Evolutionary conservation across 495 filamentous ascomycete species (phyloP).

Genomic region (Thermochaetoides thermophila): DNA sequence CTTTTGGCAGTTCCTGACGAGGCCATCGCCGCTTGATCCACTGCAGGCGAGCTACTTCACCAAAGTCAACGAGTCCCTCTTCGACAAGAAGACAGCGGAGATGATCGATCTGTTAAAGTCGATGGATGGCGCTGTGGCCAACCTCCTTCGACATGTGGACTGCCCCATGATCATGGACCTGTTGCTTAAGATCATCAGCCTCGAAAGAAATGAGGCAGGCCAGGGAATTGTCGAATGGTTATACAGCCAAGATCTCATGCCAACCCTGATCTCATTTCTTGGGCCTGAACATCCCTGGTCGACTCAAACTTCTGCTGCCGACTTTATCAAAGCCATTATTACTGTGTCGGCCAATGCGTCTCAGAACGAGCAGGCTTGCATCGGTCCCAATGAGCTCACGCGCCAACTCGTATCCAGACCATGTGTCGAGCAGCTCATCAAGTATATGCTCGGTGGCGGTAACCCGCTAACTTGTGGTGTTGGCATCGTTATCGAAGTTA

Average conservation of each 20-base stretch:
- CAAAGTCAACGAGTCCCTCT: conserved; percentile 89
- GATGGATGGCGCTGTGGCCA: conserved; percentile 61
- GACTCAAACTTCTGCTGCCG: conserved; percentile 90
- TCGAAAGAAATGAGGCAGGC: conserved; percentile 84
- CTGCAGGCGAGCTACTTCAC: conserved; percentile 96
- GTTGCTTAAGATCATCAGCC: conserved; percentile 88
- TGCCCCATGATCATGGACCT: conserved; percentile 99
- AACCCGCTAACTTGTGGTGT: conserved; percentile 94
- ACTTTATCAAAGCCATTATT: conserved; percentile 97
- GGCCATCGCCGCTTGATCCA: conserved; percentile 67
- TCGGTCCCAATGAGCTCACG: conserved; percentile 93
- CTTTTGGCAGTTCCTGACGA: conserved; percentile 84
- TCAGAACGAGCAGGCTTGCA: conserved; percentile 93
- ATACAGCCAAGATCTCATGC: conserved; percentile 80
- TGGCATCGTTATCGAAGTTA: conserved; percentile 95
- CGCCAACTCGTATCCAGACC: conserved; percentile 82
- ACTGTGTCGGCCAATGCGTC: conserved; percentile 97
- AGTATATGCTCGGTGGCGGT: conserved; percentile 84
- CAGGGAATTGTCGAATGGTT: conserved; percentile 97
- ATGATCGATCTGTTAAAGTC: conserved; percentile 84
- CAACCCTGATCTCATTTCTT: conserved; percentile 73
- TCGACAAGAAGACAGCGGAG: conserved; percentile 94
- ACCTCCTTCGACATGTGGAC: conserved; percentile 88
- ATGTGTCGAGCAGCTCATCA: conserved; percentile 69
- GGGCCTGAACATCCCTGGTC: conserved; percentile 66